Evolutionary conservation across 306 rosid genomes (phyloP).

Genomic region (Quercus gilva): DNA sequence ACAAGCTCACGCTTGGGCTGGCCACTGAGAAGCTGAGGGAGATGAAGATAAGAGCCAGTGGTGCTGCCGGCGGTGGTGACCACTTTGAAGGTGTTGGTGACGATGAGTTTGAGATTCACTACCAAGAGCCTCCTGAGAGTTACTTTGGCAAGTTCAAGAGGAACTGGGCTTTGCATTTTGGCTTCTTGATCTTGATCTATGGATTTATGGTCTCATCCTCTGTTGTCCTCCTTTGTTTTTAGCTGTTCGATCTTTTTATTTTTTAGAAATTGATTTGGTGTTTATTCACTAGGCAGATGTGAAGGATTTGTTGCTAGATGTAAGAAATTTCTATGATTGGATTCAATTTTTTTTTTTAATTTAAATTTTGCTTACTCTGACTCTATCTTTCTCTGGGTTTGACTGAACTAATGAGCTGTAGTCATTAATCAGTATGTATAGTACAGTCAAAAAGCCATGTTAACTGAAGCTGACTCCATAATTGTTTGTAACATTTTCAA

Average conservation of each 20-base stretch:
- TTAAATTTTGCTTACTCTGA: background rate
- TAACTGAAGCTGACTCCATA: background rate
- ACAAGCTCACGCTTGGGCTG: slow-evolving; percentile 81
- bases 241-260: background rate
- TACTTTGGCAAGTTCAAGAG: slow-evolving; percentile 91
- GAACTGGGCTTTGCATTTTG: slow-evolving; percentile 94
- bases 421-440: background rate
- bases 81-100: slow-evolving; percentile 40
- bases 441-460: background rate
- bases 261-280: background rate
- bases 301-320: background rate
- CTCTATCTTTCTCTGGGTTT: background rate
- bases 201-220: slow-evolving; percentile 79
- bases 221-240: slow-evolving; percentile 82
- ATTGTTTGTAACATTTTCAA: background rate
- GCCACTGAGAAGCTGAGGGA: slow-evolving; percentile 81
- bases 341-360: background rate
- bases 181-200: slow-evolving; percentile 70
- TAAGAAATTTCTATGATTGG: background rate
- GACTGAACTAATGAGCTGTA: background rate
- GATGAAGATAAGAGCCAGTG: slow-evolving; percentile 44
- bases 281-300: background rate
- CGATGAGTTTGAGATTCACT: slow-evolving; percentile 77
- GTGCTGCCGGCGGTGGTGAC: background rate
- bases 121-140: slow-evolving; percentile 86